These are phyloP conservation scores for Phaeotremella fagi DNA, from an alignment of 768 basidiomycete genomes.

Conservation along the genomic window DNA sequence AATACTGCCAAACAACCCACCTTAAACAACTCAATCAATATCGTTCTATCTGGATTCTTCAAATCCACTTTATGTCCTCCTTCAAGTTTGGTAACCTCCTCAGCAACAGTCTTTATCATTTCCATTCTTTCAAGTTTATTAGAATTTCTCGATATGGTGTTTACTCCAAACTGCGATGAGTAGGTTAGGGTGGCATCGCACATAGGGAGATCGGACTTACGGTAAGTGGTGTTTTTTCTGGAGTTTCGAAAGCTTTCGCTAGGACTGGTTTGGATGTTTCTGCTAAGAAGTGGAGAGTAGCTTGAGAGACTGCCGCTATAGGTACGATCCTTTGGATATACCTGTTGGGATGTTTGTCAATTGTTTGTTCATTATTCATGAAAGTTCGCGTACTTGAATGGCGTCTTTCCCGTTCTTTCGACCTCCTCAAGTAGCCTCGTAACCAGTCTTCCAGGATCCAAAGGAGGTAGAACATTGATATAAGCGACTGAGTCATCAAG, in stretches of 20 bases:
- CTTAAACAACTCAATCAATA: slow-evolving; percentile 31
- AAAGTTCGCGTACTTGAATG: slow-evolving; percentile 18
- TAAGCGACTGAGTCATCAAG: slow-evolving; percentile 26
- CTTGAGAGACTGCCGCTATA: slow-evolving; percentile 17
- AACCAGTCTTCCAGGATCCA: slow-evolving; percentile 26
- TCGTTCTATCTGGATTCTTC: slow-evolving; percentile 30
- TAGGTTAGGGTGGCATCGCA: not conserved
- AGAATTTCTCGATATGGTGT: slow-evolving; percentile 25
- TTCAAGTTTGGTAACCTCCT: slow-evolving; percentile 20
- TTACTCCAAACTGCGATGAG: slow-evolving; percentile 24
- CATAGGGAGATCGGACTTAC: slow-evolving; percentile 10
- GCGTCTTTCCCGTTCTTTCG: slow-evolving; percentile 24
- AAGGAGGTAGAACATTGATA: slow-evolving; percentile 30
- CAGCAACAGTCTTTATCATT: slow-evolving; percentile 33
- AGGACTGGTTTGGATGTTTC: slow-evolving; percentile 13
- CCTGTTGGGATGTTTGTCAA: slow-evolving; percentile 6
- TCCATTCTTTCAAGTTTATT: slow-evolving; percentile 29
- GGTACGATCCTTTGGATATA: slow-evolving; percentile 30
- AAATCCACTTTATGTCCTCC: slow-evolving; percentile 33
- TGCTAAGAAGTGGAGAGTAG: slow-evolving; percentile 22
- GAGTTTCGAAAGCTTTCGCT: slow-evolving; percentile 15
- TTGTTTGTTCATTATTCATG: not conserved
- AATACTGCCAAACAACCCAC: slow-evolving; percentile 9
- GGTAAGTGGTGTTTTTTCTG: slow-evolving; percentile 17
- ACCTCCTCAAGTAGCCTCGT: slow-evolving; percentile 28